Base-by-base conservation (phyloP, 1,284 basidiomycete species). In the Trichosporon faecale region DNA sequence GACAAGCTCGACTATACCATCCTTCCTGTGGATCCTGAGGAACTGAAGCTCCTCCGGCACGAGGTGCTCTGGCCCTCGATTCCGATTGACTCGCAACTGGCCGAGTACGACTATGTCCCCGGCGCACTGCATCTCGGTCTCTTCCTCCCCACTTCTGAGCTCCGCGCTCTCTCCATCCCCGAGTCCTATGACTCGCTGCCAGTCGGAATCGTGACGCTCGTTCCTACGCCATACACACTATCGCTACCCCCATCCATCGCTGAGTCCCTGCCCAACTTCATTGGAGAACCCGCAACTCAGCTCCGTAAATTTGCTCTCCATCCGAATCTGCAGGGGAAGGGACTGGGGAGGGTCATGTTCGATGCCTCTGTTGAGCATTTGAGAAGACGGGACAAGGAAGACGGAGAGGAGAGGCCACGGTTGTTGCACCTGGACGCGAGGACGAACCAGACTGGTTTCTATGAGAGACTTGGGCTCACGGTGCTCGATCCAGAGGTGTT, bases 221-320 rank as follows among this genome's bases (percentile, higher is more conserved):
- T 29, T 6, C 64, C 25, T 16, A 18, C 64, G 25, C 64, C 35
- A 2, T 40, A 64, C 27, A 23, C 35, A 5, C 64, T 3, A 8
- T 37, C 23, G n/a, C 44, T 29, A 21, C 40, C 21, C 23, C 4
- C 57, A 2, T 12, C 16, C 11, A n/a, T 31, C n/a, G 16, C 31
- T 60, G 11, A 46, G 44, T 55, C 12, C 14, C 33, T 16, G 8
- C 40, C 49, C 23, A 25, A 52, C 21, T 52, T 14, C 11, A 23
- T 6, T 9, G n/a, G 14, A 18, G 18, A 27, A 14, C 8, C 16
- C 3, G 70, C 74, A 8, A 64, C 72, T 12, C 77, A 80, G 66
- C 72, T 80, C 31, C 76, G 71, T 65, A 79, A 79, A 66, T 77
- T 80, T 64, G 79, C 74, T 11, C 73, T 79, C 2, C 66, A 68